phyloP scores from a whole-genome alignment of 306 rosid species.

The Cucumis sativus region DNA sequence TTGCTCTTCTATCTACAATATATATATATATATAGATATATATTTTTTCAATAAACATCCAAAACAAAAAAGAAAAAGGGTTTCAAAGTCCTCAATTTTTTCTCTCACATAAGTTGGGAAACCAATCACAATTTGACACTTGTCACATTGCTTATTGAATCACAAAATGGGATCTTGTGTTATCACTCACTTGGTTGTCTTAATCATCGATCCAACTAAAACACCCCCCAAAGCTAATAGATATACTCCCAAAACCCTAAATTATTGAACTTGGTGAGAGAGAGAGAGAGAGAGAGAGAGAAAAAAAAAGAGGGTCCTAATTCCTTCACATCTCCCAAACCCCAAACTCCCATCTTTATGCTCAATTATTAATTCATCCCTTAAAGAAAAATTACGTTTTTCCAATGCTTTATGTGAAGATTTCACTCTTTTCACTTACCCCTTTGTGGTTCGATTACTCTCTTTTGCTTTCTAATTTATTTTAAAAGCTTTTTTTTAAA shows the following conservation, averaged over 20 bases:
- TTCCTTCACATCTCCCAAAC: background rate
- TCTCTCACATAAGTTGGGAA: background rate
- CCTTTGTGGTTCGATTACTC: background rate
- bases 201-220: conserved; percentile 36
- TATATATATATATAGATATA: background rate
- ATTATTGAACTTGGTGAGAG: background rate
- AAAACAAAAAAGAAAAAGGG: background rate
- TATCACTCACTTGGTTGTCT: conserved; percentile 23
- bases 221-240: conserved; percentile 17
- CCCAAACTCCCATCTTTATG: background rate
- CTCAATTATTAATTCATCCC: background rate
- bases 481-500: background rate
- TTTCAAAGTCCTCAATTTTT: background rate
- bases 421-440: background rate
- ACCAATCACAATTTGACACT: background rate
- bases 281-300: too few relatives aligned
- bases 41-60: background rate
- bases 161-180: background rate
- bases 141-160: background rate
- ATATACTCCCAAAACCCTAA: conserved; percentile 16
- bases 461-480: background rate
- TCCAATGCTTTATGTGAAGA: background rate
- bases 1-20: background rate
- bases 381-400: background rate
- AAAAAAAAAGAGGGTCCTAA: background rate